Base-by-base conservation (phyloP, 1,284 basidiomycete genomes). In the Ganoderma meredithae region DNA sequence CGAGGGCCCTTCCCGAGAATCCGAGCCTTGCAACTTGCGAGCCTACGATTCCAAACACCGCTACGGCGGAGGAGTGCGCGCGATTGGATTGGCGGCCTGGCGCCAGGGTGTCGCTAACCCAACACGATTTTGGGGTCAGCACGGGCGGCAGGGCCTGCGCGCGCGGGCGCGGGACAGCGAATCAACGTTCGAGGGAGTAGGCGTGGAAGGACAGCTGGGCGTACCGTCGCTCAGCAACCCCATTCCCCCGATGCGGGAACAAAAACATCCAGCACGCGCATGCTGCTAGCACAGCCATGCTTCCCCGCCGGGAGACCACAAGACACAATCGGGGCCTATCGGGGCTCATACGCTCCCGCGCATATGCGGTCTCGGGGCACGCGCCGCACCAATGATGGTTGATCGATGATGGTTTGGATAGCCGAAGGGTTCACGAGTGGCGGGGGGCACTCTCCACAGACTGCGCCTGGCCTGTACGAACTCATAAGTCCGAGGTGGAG, bases 221-320 rank as follows among this genome's bases (percentile, higher is more conserved):
- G 53, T n/a, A 58, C 58, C 58, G 36, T 40, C 39, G 39, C 39
- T n/a, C n/a, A 17, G 39, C 36, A 39, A 60, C 39, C 36, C 22
- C 22, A 25, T 41, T 60, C 22, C 5, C 58, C 58, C 15, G 58
- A 60, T 60, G 22, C 22, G 39, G 58, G 13, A 41, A 60, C 13
- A 22, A 60, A 60, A 60, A 60, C 58, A 41, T 60, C 58, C 39
- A 60, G 39, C 58, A n/a, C 13, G 39, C 58, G 41, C 39, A 43
- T 40, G 31, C 39, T 17, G n/a, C n/a, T 22, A 60, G 39, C 58
- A 60, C 58, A 60, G 39, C 39, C 39, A 60, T 43, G 39, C 1
- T 17, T 15, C 22, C 13, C 19, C 12, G n/a, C 5, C n/a, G 52
- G 52, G 17, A 12, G 15, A 6, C 31, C 5, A 55, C 52, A 15